Conservation (phyloP, 202 grass and related monocot genomes). For the Dendrocalamus latiflorus region DNA sequence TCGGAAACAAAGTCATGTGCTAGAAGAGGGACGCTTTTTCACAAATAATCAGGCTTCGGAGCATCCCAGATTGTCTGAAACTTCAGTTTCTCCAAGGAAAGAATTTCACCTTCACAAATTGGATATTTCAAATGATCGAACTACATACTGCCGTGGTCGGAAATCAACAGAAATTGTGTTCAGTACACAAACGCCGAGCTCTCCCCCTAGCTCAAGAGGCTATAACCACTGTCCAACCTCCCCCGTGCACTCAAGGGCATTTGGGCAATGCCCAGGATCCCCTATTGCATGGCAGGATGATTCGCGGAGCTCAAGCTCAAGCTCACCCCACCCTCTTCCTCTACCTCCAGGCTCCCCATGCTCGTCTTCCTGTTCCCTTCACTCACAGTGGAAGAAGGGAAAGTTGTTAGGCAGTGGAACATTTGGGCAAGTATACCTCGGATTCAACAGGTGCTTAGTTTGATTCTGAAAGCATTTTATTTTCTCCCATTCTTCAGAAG, state of each 20-base stretch:
- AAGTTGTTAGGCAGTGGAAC: conserved; percentile 97
- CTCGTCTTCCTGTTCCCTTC: conserved; percentile 39
- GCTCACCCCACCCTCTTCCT: conserved; percentile 70
- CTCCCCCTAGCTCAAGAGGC: conserved; percentile 40
- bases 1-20: conserved; percentile 35
- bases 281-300: conserved; percentile 59
- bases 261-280: conserved; percentile 48
- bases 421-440: conserved; percentile 94
- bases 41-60: conserved; percentile 32
- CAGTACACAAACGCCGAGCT: conserved; percentile 6
- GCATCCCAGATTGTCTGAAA: conserved; percentile 34
- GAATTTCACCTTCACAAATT: conserved; percentile 40
- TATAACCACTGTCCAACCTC: conserved; percentile 33
- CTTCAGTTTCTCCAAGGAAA: conserved; percentile 53
- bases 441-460: conserved; percentile 78
- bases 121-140: conserved; percentile 42
- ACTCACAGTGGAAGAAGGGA: conserved; percentile 87
- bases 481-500: neutral
- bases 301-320: conserved; percentile 44
- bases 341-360: conserved; percentile 65
- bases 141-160: conserved; percentile 31
- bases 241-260: conserved; percentile 49
- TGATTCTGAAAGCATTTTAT: conserved; percentile 3
- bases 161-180: conserved; percentile 68
- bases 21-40: conserved; percentile 42